phyloP scores from a whole-genome alignment of 2,329 filamentous ascomycete species.

The Lachnellula suecica region DNA sequence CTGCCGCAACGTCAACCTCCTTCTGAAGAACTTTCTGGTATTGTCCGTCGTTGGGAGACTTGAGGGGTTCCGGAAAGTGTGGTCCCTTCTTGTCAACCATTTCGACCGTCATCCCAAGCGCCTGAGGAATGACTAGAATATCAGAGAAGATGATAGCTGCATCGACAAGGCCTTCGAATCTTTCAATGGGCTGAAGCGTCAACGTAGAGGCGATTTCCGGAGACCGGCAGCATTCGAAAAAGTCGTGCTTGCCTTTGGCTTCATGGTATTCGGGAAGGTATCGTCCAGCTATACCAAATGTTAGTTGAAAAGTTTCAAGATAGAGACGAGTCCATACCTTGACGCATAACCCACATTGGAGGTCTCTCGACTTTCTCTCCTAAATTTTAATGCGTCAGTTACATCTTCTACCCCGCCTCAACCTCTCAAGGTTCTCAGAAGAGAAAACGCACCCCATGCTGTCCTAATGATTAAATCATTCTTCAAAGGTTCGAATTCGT shows the following conservation, averaged over 20 bases:
- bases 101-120: slow-evolving; percentile 97
- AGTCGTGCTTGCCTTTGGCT: slow-evolving; percentile 86
- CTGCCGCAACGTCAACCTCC: slow-evolving; percentile 78
- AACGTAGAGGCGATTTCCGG: slow-evolving; percentile 91
- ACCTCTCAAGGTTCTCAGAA: slow-evolving; percentile 2
- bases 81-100: slow-evolving; percentile 98
- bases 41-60: slow-evolving; percentile 77
- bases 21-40: slow-evolving; percentile 75
- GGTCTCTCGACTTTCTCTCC: slow-evolving; percentile 89
- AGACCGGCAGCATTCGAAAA: slow-evolving; percentile 95
- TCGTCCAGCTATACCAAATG: slow-evolving; percentile 70
- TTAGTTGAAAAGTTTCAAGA: slow-evolving; percentile 1
- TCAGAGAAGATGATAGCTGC: slow-evolving; percentile 99
- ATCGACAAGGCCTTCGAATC: slow-evolving; percentile 86
- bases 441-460: slow-evolving; percentile 66
- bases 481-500: slow-evolving; percentile 78
- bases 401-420: slow-evolving; percentile 10
- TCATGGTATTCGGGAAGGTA: slow-evolving; percentile 98
- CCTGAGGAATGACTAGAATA: slow-evolving; percentile 95
- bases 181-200: slow-evolving; percentile 92
- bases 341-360: slow-evolving; percentile 99
- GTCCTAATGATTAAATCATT: slow-evolving; percentile 92
- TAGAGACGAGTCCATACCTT: slow-evolving; percentile 58
- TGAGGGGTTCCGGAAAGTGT: slow-evolving; percentile 84
- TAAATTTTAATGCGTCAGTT: slow-evolving; percentile 37